Evolutionary conservation across 495 filamentous ascomycete species (phyloP).

Genomic region (Astrothelium macrocarpum): DNA sequence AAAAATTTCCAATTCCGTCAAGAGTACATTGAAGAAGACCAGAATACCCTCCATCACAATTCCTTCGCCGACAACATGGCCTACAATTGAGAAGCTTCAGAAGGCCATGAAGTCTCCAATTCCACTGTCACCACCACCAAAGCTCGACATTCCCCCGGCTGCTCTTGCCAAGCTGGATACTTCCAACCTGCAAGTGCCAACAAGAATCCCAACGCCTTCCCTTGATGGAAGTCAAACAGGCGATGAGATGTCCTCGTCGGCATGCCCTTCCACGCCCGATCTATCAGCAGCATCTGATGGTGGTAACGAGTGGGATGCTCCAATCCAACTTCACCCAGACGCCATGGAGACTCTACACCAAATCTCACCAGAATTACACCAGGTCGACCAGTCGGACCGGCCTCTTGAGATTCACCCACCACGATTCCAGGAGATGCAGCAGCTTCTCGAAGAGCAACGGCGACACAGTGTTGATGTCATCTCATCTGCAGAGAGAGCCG

Average conservation of each 20-base stretch:
- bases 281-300: conserved; percentile 47
- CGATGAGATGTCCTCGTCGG: conserved; percentile 69
- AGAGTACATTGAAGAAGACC: conserved; percentile 33
- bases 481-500: conserved; percentile 30
- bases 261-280: conserved; percentile 71
- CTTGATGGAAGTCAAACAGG: conserved; percentile 81
- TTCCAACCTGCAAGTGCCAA: conserved; percentile 48
- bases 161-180: conserved; percentile 56
- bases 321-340: conserved; percentile 65
- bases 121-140: conserved; percentile 64
- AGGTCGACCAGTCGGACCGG: conserved; percentile 40
- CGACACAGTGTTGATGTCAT: conserved; percentile 20
- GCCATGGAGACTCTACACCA: conserved; percentile 70
- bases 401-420: conserved; percentile 39
- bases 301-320: conserved; percentile 43
- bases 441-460: conserved; percentile 22
- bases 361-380: conserved; percentile 48
- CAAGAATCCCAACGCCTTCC: conserved; percentile 71
- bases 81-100: conserved; percentile 42
- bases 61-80: conserved; percentile 53
- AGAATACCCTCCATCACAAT: conserved; percentile 64
- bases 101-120: conserved; percentile 51
- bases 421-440: conserved; percentile 30
- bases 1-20: conserved; percentile 36
- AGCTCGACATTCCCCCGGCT: conserved; percentile 68